A percentile compares a stretch with the other conserved stretches of the same genome.
Conservation (phyloP, 495 filamentous ascomycete species). For the Hypoxylon cercidicola region DNA sequence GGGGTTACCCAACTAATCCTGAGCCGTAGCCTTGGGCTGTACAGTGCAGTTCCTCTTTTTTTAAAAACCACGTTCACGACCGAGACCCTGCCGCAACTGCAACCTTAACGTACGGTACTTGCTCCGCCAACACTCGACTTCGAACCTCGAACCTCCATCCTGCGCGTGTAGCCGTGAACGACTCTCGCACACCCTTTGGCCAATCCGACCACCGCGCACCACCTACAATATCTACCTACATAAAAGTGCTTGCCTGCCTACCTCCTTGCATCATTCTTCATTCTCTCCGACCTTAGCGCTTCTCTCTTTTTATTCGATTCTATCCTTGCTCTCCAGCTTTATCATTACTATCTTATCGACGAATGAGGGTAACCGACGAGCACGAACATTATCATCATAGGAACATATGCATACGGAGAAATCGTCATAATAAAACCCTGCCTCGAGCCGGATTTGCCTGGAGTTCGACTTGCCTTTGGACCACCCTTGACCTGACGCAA, state of each 20-base stretch:
- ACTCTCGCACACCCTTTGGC: slow-evolving; percentile 19
- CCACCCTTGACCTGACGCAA: slow-evolving; percentile 1
- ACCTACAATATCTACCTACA: slow-evolving; percentile 23
- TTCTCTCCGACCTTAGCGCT: slow-evolving; percentile 14
- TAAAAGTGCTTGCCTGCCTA: slow-evolving; percentile 31
- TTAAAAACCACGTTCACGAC: not conserved
- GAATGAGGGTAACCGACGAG: slow-evolving; percentile 20
- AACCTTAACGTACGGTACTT: slow-evolving; percentile 26
- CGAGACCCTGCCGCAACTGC: slow-evolving; percentile 22
- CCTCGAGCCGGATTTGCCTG: slow-evolving; percentile 13
- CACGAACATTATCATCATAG: slow-evolving; percentile 8
- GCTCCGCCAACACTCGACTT: slow-evolving; percentile 20
- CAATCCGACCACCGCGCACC: slow-evolving; percentile 34
- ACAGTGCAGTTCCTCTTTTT: slow-evolving; percentile 2
- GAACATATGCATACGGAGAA: slow-evolving; percentile 25
- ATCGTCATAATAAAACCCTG: slow-evolving; percentile 5
- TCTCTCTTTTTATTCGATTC: slow-evolving; percentile 9
- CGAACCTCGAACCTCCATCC: not conserved
- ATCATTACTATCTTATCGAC: slow-evolving; percentile 8
- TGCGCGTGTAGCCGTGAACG: slow-evolving; percentile 24
- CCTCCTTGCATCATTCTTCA: slow-evolving; percentile 22
- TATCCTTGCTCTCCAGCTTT: slow-evolving; percentile 1
- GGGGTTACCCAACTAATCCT: slow-evolving; percentile 30
- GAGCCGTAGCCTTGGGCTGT: slow-evolving; percentile 11
- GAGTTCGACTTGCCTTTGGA: not conserved